Evolutionary conservation across 345 rosid genomes (phyloP).

Genomic region (Syzygium aqueum): DNA sequence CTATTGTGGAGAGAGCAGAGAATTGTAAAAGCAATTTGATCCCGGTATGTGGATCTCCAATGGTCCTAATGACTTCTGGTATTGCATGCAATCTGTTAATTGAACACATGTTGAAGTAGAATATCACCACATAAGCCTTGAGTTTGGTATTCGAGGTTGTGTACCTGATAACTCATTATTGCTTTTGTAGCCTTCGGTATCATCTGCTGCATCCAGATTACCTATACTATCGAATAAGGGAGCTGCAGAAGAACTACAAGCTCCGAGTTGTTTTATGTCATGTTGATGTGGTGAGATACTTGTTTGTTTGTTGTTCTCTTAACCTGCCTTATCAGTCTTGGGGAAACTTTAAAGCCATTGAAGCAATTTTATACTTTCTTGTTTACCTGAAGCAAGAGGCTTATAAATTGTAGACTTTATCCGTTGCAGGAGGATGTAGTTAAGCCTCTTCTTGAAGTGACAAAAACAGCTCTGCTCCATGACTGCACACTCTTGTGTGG

Average conservation of each 20-base stretch:
- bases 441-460: slow-evolving; percentile 71
- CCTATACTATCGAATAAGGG: slow-evolving; percentile 83
- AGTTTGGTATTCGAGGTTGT: neutral
- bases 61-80: neutral
- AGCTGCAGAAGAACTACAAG: slow-evolving; percentile 76
- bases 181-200: slow-evolving; percentile 64
- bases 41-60: neutral
- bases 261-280: slow-evolving; percentile 85
- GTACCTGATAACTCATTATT: neutral
- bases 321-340: slow-evolving; percentile 18
- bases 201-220: slow-evolving; percentile 93
- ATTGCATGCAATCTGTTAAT: neutral
- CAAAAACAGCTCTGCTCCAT: slow-evolving; percentile 25
- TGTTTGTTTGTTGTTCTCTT: neutral
- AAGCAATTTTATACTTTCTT: neutral
- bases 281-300: slow-evolving; percentile 74
- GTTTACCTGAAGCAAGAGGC: neutral
- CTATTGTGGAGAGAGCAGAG: neutral
- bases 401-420: neutral
- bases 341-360: slow-evolving; percentile 36
- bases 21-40: neutral
- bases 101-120: neutral
- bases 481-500: slow-evolving; percentile 79
- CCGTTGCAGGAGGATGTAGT: slow-evolving; percentile 59
- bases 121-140: neutral